phyloP scores from a whole-genome alignment of 2,329 filamentous ascomycete genomes.

The Madurella fahalii region DNA sequence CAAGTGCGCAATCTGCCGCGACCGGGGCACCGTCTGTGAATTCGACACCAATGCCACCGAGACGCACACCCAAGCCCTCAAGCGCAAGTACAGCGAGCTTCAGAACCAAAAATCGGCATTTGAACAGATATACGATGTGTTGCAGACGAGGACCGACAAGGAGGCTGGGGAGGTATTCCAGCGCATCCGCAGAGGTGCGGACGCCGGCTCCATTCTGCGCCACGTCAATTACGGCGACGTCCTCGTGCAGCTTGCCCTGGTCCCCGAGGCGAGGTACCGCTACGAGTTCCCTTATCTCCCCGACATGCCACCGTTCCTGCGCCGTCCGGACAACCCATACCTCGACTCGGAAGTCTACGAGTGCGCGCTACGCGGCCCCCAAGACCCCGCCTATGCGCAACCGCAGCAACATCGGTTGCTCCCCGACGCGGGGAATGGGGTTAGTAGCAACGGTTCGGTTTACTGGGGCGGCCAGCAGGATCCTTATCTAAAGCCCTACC shows the following conservation, averaged over 20 bases:
- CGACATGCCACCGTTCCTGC: slow-evolving; percentile 31
- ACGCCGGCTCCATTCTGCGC: slow-evolving; percentile 30
- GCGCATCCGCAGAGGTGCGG: slow-evolving; percentile 34
- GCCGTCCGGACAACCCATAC: slow-evolving; percentile 28
- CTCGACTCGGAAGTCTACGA: slow-evolving; percentile 31
- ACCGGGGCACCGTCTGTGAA: slow-evolving; percentile 28
- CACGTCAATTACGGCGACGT: slow-evolving; percentile 35
- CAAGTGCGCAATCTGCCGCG: slow-evolving; percentile 29
- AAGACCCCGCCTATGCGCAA: neutral
- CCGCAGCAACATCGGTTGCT: slow-evolving; percentile 8
- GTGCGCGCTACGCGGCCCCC: slow-evolving; percentile 9
- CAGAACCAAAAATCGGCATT: slow-evolving; percentile 27
- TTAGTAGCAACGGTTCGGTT: neutral
- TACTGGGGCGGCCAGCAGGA: slow-evolving; percentile 6
- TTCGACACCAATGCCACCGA: slow-evolving; percentile 31
- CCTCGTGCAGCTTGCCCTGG: slow-evolving; percentile 36
- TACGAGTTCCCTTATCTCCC: slow-evolving; percentile 38
- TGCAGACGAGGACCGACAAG: slow-evolving; percentile 22
- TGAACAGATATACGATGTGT: slow-evolving; percentile 29
- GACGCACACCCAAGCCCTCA: slow-evolving; percentile 32
- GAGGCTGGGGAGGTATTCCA: slow-evolving; percentile 35
- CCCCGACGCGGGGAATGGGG: neutral
- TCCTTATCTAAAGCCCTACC: slow-evolving; percentile 36
- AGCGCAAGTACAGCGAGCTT: slow-evolving; percentile 30
- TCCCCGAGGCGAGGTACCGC: slow-evolving; percentile 36